Conservation (phyloP, 1,284 basidiomycete species). For the Taiwanofungus camphoratus region DNA sequence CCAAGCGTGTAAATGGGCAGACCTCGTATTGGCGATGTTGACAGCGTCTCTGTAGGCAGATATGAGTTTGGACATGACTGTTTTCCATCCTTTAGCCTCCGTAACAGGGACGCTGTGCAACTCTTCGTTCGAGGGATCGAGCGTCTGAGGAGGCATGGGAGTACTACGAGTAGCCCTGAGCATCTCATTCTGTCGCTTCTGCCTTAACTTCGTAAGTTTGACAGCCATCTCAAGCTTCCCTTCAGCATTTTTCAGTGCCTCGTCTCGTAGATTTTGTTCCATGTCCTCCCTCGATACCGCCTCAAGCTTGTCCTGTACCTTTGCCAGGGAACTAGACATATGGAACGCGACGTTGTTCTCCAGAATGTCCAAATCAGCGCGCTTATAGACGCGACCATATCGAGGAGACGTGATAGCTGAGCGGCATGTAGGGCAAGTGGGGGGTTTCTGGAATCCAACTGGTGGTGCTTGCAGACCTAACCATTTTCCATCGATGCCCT, state of each 20-base stretch:
- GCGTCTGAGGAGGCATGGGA: slow-evolving; percentile 10
- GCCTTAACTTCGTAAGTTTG: slow-evolving; percentile 11
- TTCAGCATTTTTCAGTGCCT: slow-evolving; percentile 13
- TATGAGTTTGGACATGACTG: slow-evolving; percentile 26
- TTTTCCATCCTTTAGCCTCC: slow-evolving; percentile 34
- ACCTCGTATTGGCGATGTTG: slow-evolving; percentile 36
- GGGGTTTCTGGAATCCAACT: slow-evolving; percentile 37
- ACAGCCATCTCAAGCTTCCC: neutral
- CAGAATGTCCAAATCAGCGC: slow-evolving; percentile 54
- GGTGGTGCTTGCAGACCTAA: slow-evolving; percentile 36
- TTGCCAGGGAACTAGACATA: slow-evolving; percentile 40
- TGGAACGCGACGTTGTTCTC: slow-evolving; percentile 54
- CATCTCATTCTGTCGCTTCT: slow-evolving; percentile 6
- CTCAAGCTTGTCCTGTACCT: slow-evolving; percentile 24
- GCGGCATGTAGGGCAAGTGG: slow-evolving; percentile 53
- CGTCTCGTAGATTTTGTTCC: slow-evolving; percentile 5
- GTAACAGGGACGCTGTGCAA: slow-evolving; percentile 29
- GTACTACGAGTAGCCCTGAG: slow-evolving; percentile 16
- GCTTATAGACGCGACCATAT: slow-evolving; percentile 57
- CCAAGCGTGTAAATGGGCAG: slow-evolving; percentile 47
- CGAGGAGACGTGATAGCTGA: slow-evolving; percentile 44
- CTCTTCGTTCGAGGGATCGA: slow-evolving; percentile 15
- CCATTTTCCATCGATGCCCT: slow-evolving; percentile 33
- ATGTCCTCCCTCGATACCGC: slow-evolving; percentile 6
- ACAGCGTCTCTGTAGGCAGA: slow-evolving; percentile 32